Evolutionary conservation across 305 asterid species (phyloP).

Genomic region (Ilex paraguariensis): DNA sequence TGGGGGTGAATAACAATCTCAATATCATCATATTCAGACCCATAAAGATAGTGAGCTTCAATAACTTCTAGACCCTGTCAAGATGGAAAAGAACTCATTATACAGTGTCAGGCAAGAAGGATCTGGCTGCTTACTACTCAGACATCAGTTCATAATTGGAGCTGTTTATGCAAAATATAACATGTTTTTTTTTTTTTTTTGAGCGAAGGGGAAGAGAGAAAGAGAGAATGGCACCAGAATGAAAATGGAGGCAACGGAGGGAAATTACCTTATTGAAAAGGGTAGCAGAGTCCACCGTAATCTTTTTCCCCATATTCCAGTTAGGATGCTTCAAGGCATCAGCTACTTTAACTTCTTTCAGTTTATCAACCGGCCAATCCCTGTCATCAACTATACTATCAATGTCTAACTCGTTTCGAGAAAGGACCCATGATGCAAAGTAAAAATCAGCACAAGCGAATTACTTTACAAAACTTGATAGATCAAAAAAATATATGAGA

Average conservation of each 20-base stretch:
- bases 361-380: conserved; percentile 88
- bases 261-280: conserved; percentile 83
- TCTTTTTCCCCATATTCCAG: conserved; percentile 99
- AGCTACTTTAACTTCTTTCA: conserved; percentile 93
- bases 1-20: conserved; percentile 97
- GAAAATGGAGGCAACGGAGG: not conserved
- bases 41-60: conserved; percentile 94
- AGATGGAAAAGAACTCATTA: conserved; percentile 8
- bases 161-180: too few relatives aligned
- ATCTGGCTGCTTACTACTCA: too few relatives aligned
- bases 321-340: conserved; percentile 99
- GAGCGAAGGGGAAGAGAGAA: not conserved
- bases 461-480: not conserved
- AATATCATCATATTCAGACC: conserved; percentile 86
- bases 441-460: too few relatives aligned
- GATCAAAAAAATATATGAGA: too few relatives aligned
- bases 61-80: conserved; percentile 94
- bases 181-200: not conserved
- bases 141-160: too few relatives aligned
- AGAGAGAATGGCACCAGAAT: not conserved
- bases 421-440: not conserved
- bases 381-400: conserved; percentile 30
- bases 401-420: not conserved
- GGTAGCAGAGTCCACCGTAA: conserved; percentile 97
- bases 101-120: not conserved